A percentile compares a stretch with the other conserved stretches of the same genome.
These are phyloP conservation scores for Clavispora fructus DNA, from an alignment of 805 yeast species.

Conservation along the genomic window DNA sequence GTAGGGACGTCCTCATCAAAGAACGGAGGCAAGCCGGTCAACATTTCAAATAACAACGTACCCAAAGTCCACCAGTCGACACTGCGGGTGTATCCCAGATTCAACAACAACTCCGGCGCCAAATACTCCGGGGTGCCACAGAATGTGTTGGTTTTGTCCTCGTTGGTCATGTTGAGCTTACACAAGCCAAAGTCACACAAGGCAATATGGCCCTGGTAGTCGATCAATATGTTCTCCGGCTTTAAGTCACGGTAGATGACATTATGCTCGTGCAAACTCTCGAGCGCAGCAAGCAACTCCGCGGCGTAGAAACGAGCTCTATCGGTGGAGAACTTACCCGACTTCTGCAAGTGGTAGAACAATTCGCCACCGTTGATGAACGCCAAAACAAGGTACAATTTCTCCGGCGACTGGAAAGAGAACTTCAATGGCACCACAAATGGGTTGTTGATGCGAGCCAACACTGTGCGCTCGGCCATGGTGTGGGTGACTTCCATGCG, in stretches of 20 bases:
- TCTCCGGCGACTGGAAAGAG: slow-evolving; percentile 95
- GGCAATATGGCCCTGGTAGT: slow-evolving; percentile 97
- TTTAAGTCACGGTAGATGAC: slow-evolving; percentile 93
- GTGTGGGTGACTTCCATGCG: slow-evolving; percentile 95
- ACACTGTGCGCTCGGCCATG: slow-evolving; percentile 43
- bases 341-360: slow-evolving; percentile 88
- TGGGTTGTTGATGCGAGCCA: slow-evolving; percentile 89
- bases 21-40: slow-evolving; percentile 95
- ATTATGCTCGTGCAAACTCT: slow-evolving; percentile 83
- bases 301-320: slow-evolving; percentile 92
- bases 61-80: slow-evolving; percentile 99
- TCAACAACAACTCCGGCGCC: slow-evolving; percentile 88
- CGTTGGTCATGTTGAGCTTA: slow-evolving; percentile 87
- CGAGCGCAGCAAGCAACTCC: slow-evolving; percentile 88
- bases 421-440: slow-evolving; percentile 95
- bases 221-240: slow-evolving; percentile 91
- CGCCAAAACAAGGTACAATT: slow-evolving; percentile 81
- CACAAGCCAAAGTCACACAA: slow-evolving; percentile 96
- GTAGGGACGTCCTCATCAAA: slow-evolving; percentile 89
- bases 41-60: slow-evolving; percentile 88
- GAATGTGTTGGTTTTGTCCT: slow-evolving; percentile 85
- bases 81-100: slow-evolving; percentile 90
- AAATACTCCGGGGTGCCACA: slow-evolving; percentile 98
- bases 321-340: slow-evolving; percentile 82
- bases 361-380: slow-evolving; percentile 97